These are phyloP conservation scores for Boletus edulis DNA, from an alignment of 768 basidiomycete genomes.

Conservation along the genomic window DNA sequence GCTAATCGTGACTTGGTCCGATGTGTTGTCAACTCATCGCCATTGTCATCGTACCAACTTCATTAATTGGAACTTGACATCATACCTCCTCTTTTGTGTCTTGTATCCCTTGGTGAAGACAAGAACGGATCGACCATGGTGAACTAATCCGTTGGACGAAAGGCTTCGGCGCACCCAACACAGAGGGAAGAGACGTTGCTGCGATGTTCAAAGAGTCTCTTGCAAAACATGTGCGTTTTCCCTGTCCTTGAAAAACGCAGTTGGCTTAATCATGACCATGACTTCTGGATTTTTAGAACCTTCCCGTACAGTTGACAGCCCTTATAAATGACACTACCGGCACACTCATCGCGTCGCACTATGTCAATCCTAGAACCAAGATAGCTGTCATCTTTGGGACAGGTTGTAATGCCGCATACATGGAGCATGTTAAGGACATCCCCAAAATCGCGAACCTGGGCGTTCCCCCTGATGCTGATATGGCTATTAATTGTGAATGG, in stretches of 20 bases:
- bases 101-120: constrained; percentile 44
- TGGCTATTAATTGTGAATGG: constrained; percentile 99
- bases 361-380: constrained; percentile 87
- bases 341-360: constrained; percentile 94
- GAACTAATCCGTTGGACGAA: constrained; percentile 99
- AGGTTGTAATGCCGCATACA: constrained; percentile 97
- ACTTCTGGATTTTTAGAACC: constrained; percentile 45
- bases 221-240: constrained; percentile 60
- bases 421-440: constrained; percentile 86
- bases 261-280: not conserved
- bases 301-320: constrained; percentile 82
- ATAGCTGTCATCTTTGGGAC: constrained; percentile 98
- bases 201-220: constrained; percentile 89
- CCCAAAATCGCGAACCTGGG: constrained; percentile 81
- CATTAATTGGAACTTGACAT: not conserved
- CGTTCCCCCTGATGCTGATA: constrained; percentile 60
- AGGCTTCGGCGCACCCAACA: constrained; percentile 89
- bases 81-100: not conserved
- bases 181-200: constrained; percentile 90
- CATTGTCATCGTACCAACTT: not conserved
- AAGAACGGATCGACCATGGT: constrained; percentile 91
- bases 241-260: not conserved
- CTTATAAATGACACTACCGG: constrained; percentile 99
- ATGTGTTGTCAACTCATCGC: not conserved
- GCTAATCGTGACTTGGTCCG: not conserved